Evolutionary conservation across 1,284 basidiomycete species (phyloP).

Genomic region (Cutaneotrichosporon sp.): DNA sequence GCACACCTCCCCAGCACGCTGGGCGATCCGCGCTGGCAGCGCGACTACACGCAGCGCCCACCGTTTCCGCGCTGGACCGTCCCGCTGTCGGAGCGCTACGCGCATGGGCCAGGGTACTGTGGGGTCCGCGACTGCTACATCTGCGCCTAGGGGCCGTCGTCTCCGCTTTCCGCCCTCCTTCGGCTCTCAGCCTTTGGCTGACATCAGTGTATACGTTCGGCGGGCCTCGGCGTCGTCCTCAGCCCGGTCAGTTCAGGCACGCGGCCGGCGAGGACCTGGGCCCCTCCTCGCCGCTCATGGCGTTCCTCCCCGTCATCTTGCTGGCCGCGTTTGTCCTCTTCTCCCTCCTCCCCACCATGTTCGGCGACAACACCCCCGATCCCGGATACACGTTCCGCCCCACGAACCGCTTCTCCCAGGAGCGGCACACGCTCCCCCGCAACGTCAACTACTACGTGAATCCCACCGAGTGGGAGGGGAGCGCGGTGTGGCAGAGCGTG

Average conservation of each 20-base stretch:
- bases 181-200: neutral
- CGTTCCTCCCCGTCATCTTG: slow-evolving; percentile 82
- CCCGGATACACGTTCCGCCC: slow-evolving; percentile 75
- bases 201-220: slow-evolving; percentile 55
- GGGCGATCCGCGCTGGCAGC: neutral
- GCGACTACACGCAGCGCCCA: neutral
- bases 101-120: neutral
- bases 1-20: neutral
- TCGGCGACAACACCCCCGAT: slow-evolving; percentile 70
- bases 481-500: slow-evolving; percentile 66
- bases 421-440: slow-evolving; percentile 67
- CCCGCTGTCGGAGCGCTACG: neutral
- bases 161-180: neutral
- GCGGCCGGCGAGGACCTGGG: slow-evolving; percentile 47
- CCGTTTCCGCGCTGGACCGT: neutral
- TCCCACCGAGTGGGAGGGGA: slow-evolving; percentile 70
- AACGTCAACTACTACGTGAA: slow-evolving; percentile 87
- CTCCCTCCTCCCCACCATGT: slow-evolving; percentile 74
- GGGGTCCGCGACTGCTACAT: neutral
- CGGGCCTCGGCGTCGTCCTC: slow-evolving; percentile 33
- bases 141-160: neutral
- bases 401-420: slow-evolving; percentile 60
- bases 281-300: slow-evolving; percentile 69
- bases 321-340: slow-evolving; percentile 82
- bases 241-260: neutral